phyloP scores from a whole-genome alignment of 2,329 filamentous ascomycete genomes.

The Xylaria sp. region DNA sequence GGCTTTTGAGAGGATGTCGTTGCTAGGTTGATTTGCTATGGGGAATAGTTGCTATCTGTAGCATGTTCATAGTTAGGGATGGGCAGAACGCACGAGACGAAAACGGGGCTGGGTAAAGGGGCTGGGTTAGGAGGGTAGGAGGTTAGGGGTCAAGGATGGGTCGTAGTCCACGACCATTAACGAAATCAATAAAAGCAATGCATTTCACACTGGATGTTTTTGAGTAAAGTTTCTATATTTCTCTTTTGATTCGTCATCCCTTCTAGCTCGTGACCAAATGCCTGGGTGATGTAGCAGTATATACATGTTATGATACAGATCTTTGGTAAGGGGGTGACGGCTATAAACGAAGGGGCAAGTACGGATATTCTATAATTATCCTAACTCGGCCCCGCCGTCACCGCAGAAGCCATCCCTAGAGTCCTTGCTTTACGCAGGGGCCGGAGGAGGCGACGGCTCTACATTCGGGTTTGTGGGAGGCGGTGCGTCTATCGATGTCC shows the following conservation, averaged over 20 bases:
- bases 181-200: conserved; percentile 32
- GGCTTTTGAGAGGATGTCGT: conserved; percentile 60
- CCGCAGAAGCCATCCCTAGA: background rate
- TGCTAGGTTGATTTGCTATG: conserved; percentile 56
- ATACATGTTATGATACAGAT: conserved; percentile 48
- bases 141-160: background rate
- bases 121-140: background rate
- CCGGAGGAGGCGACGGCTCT: conserved; percentile 36
- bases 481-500: conserved; percentile 41
- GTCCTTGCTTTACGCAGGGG: conserved; percentile 32
- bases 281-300: conserved; percentile 36
- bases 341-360: conserved; percentile 5
- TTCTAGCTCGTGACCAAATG: conserved; percentile 3
- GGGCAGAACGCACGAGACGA: background rate
- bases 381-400: conserved; percentile 8
- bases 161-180: background rate
- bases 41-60: background rate
- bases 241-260: background rate
- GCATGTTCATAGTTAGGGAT: background rate
- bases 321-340: conserved; percentile 23
- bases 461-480: conserved; percentile 21
- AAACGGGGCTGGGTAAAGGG: background rate
- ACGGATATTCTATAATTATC: conserved; percentile 35
- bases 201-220: conserved; percentile 6
- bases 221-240: conserved; percentile 22